These are phyloP conservation scores for Cyclospora cayetanensis DNA, from an alignment of 169 alveolate genomes.

Conservation along the genomic window DNA sequence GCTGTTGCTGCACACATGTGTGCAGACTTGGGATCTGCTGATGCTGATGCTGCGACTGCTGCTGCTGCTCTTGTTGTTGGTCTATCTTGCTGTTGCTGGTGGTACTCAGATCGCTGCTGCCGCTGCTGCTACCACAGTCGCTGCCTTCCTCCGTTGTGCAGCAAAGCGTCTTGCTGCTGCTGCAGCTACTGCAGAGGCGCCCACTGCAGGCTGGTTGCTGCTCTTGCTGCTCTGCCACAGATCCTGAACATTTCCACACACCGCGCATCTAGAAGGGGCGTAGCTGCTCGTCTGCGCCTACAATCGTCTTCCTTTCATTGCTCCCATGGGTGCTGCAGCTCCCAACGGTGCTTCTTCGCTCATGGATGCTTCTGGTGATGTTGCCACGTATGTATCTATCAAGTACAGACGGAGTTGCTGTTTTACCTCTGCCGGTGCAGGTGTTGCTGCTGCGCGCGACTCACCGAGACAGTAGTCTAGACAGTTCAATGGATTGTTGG, in stretches of 20 bases:
- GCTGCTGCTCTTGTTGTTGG: not conserved
- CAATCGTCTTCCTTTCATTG: not conserved
- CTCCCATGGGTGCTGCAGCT: not conserved
- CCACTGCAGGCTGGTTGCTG: not conserved
- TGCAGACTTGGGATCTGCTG: not conserved
- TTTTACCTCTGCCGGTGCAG: not conserved
- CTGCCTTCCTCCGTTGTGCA: not conserved
- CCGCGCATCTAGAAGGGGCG: no score
- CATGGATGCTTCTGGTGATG: not conserved
- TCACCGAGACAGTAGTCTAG: not conserved
- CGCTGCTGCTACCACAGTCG: not conserved
- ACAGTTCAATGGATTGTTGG: not conserved
- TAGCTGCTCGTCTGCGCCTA: not conserved
- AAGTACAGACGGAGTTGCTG: no score
- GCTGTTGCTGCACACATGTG: not conserved
- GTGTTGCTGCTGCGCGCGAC: not conserved
- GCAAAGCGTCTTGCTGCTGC: no score
- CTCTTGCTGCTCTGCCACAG: not conserved
- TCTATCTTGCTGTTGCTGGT: not conserved
- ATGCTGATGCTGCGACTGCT: constrained; percentile 15
- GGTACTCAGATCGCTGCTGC: not conserved
- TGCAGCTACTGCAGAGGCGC: not conserved
- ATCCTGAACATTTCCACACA: no score
- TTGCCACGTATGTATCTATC: no score
- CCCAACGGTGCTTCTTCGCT: not conserved